Evolutionary conservation across 2,329 filamentous ascomycete species (phyloP), one percentile per base, ranked within the genome.

Genomic region (Botrytis aclada): DNA sequence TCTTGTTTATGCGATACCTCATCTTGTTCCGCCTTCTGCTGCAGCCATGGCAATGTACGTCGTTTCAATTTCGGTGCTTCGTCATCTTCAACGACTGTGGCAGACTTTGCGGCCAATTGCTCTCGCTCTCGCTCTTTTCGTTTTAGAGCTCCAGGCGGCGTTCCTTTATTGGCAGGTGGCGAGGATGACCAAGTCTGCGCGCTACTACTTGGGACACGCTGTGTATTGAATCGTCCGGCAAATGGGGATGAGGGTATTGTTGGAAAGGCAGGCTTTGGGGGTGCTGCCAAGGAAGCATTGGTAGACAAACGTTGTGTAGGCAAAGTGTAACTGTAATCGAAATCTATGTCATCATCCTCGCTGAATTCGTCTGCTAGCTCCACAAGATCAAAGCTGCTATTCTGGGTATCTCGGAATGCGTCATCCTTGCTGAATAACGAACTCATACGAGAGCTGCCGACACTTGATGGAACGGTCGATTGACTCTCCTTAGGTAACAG

Each of bases 331-430:
- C 92, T 86, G 69, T 90, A 87, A 75, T 94, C 88, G 32, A 92
- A 82, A 74, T 93, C 92, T 37, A 97, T 84, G 72, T 94, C 88
- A 32, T 91, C 87, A 77, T 97, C 94, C 80, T 95, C 93, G 78
- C 94, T 93, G 77, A 97, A 96, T 79, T 97, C 95, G 77, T 95
- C 90, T 75, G 94, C 92, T 75, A 94, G 92, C 74, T 87, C 88
- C 16, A 92, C 73, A 43, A 71, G 51, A 47, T 75, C 45, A 51
- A 84, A 81, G 74, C 85, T 80, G 8, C 81, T 75, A 56, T 80
- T 80, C 39, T 80, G 79, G 47, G 80, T 79, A 41, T 86, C 83
- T 73, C 81, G 79, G 77, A 90, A 90, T 0, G 87, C 85, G 65
- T 85, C 83, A 18, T 84, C 82, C 41, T 81, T 84, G 74, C 79